phyloP scores from a whole-genome alignment of 495 filamentous ascomycete genomes.

The Aspergillus ellipticus region DNA sequence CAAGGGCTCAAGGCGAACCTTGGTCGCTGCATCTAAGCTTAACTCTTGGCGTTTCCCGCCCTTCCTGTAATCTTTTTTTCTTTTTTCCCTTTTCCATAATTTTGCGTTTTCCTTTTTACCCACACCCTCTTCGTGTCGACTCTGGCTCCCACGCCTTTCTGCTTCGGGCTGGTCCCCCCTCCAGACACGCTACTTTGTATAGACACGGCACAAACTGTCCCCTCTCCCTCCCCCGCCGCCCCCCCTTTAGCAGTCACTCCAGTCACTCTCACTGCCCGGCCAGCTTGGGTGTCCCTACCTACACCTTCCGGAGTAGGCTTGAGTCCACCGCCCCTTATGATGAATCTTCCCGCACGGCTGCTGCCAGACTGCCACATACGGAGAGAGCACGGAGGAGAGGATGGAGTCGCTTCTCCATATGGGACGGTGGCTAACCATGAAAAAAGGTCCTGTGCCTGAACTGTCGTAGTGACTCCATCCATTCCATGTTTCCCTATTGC shows the following conservation, averaged over 20 bases:
- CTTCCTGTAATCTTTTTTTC: constrained; percentile 12
- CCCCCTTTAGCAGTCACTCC: constrained; percentile 10
- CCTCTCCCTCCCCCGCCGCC: constrained; percentile 4
- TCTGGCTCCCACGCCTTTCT: constrained; percentile 14
- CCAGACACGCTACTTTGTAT: constrained; percentile 12
- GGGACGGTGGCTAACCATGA: constrained; percentile 1
- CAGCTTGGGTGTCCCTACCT: not conserved
- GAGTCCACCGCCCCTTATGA: constrained; percentile 9
- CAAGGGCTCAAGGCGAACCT: constrained; percentile 32
- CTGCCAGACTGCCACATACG: constrained; percentile 10
- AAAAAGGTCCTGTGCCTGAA: constrained; percentile 4
- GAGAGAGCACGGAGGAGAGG: constrained; percentile 9
- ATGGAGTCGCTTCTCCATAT: not conserved
- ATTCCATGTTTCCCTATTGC: not conserved
- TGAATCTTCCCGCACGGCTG: constrained; percentile 12
- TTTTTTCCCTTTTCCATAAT: constrained; percentile 1
- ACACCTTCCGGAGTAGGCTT: constrained; percentile 1
- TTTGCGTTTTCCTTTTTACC: not conserved
- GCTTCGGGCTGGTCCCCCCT: constrained; percentile 15
- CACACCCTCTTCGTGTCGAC: constrained; percentile 1
- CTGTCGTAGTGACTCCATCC: constrained; percentile 1
- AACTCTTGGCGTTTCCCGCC: constrained; percentile 32
- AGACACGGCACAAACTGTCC: constrained; percentile 21
- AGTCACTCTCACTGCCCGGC: not conserved
- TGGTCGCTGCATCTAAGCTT: constrained; percentile 35